phyloP scores from a whole-genome alignment of 2,329 filamentous ascomycete genomes.

The Talaromyces sp. region DNA sequence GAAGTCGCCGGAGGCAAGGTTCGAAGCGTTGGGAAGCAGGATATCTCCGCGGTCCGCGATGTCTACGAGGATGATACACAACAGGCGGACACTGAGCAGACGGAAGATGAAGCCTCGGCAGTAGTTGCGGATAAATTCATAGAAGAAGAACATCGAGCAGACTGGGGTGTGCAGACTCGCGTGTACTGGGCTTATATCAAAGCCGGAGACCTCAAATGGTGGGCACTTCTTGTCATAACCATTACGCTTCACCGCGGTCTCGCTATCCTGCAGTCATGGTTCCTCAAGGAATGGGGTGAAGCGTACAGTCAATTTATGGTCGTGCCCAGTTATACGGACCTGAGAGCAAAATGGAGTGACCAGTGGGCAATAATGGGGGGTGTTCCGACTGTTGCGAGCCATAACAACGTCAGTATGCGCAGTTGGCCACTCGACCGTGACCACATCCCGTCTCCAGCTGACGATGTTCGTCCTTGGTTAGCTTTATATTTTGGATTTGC shows the following conservation, averaged over 20 bases:
- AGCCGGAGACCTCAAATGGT: conserved; percentile 72
- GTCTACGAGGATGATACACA: conserved; percentile 27
- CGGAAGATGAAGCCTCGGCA: conserved; percentile 44
- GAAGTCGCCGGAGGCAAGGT: conserved; percentile 63
- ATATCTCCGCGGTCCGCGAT: conserved; percentile 44
- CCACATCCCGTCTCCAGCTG: conserved; percentile 61
- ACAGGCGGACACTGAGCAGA: conserved; percentile 26
- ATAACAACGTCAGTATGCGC: conserved; percentile 26
- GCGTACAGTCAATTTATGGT: conserved; percentile 52
- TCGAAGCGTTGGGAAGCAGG: conserved; percentile 47
- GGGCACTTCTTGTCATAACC: conserved; percentile 62
- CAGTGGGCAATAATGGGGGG: conserved; percentile 15
- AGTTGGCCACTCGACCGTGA: conserved; percentile 14
- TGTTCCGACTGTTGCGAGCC: conserved; percentile 28
- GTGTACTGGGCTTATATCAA: conserved; percentile 86
- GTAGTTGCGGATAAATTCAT: conserved; percentile 71
- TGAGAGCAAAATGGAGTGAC: conserved; percentile 17
- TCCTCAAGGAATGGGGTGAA: conserved; percentile 84
- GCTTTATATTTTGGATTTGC: conserved; percentile 67
- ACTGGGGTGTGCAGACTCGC: conserved; percentile 69
- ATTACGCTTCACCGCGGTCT: conserved; percentile 63
- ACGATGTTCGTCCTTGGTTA: conserved; percentile 72
- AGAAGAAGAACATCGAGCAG: conserved; percentile 69
- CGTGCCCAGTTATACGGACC: conserved; percentile 21
- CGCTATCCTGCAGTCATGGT: conserved; percentile 69